Evolutionary conservation across 2,329 filamentous ascomycete species (phyloP).

Genomic region (Phaeoacremonium minimum): DNA sequence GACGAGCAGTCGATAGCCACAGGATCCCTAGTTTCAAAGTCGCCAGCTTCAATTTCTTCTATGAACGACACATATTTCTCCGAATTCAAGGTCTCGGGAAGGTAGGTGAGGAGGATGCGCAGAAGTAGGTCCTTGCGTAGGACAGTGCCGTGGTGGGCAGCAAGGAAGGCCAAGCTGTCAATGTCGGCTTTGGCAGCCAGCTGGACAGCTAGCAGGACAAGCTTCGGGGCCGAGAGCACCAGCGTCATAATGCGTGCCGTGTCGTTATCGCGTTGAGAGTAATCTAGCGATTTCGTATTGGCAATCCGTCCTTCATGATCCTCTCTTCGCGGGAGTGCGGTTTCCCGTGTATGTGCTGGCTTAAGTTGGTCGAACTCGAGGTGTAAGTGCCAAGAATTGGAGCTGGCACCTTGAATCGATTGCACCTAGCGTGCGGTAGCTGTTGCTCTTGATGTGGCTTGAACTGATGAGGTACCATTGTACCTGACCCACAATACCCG

Average conservation of each 20-base stretch:
- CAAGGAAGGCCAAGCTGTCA: constrained; percentile 55
- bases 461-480: too few relatives aligned
- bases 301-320: too few relatives aligned
- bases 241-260: constrained; percentile 31
- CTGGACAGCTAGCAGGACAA: constrained; percentile 68
- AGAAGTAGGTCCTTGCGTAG: constrained; percentile 63
- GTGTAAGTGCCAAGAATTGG: too few relatives aligned
- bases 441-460: too few relatives aligned
- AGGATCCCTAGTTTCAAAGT: constrained; percentile 33
- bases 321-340: too few relatives aligned
- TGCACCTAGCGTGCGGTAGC: too few relatives aligned
- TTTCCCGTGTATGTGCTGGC: too few relatives aligned
- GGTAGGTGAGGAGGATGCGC: constrained; percentile 69
- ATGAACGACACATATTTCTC: constrained; percentile 59
- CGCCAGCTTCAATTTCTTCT: constrained; percentile 46
- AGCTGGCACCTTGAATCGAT: too few relatives aligned
- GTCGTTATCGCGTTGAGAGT: constrained; percentile 15
- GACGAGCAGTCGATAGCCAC: constrained; percentile 49
- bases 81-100: constrained; percentile 68
- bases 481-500: too few relatives aligned
- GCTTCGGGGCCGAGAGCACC: constrained; percentile 60
- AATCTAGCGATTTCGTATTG: constrained; percentile 27
- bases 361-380: too few relatives aligned
- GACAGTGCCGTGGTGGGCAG: constrained; percentile 49
- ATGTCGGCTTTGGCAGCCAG: constrained; percentile 64